A percentile compares a stretch with the other conserved stretches of the same genome.
These are phyloP conservation scores for Kwoniella heveanensis DNA, from an alignment of 768 basidiomycete genomes.

Conservation along the genomic window DNA sequence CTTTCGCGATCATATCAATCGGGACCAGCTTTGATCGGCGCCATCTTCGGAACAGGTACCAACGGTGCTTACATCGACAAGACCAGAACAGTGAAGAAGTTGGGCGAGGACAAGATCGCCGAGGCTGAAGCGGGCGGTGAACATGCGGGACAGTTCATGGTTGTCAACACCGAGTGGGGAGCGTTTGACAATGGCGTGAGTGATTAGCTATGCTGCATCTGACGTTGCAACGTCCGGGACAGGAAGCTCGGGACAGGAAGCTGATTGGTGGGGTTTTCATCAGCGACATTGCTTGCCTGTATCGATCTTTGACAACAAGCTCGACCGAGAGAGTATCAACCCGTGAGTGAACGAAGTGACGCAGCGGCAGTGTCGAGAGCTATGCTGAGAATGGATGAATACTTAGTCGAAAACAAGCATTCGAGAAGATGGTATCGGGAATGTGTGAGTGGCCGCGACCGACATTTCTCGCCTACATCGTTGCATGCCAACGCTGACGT, in stretches of 20 bases:
- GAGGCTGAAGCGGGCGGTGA: constrained; percentile 57
- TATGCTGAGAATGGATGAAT: too few relatives aligned
- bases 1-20: constrained; percentile 90
- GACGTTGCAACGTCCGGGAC: too few relatives aligned
- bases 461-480: too few relatives aligned
- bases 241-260: too few relatives aligned
- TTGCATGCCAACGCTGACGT: not conserved
- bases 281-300: constrained; percentile 80
- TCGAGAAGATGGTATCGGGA: constrained; percentile 97
- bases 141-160: constrained; percentile 66
- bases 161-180: constrained; percentile 98
- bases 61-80: constrained; percentile 97
- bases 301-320: constrained; percentile 84
- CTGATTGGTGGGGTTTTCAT: too few relatives aligned
- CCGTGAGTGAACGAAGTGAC: constrained; percentile 60
- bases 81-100: constrained; percentile 78
- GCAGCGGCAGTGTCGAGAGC: too few relatives aligned
- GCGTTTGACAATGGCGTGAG: constrained; percentile 90
- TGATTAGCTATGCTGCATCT: constrained; percentile 10
- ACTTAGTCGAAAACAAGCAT: constrained; percentile 76
- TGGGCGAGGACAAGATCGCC: constrained; percentile 65
- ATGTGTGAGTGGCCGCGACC: constrained; percentile 75
- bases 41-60: constrained; percentile 97
- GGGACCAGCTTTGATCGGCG: constrained; percentile 79
- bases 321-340: constrained; percentile 94